phyloP scores from a whole-genome alignment of 2,329 filamentous ascomycete species.

The Scedosporium aurantiacum region DNA sequence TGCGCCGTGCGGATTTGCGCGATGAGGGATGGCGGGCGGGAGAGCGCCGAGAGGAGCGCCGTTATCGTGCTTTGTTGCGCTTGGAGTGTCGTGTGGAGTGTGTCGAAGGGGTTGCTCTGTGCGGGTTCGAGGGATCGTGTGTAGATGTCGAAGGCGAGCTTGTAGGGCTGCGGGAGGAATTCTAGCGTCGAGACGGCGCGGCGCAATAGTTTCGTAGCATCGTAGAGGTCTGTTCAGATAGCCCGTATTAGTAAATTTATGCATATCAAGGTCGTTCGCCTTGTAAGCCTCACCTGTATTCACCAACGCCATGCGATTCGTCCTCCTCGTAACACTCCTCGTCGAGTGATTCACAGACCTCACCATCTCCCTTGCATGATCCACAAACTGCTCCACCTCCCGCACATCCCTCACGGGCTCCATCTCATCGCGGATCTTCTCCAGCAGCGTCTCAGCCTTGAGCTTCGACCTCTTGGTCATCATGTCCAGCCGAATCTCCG shows the following conservation, averaged over 20 bases:
- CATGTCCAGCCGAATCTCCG: slow-evolving; percentile 81
- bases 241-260: not conserved
- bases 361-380: slow-evolving; percentile 82
- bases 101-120: slow-evolving; percentile 61
- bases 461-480: slow-evolving; percentile 79
- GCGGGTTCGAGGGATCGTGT: slow-evolving; percentile 52
- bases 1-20: slow-evolving; percentile 62
- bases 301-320: slow-evolving; percentile 49
- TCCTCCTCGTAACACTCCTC: slow-evolving; percentile 68
- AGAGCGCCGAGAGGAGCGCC: slow-evolving; percentile 68
- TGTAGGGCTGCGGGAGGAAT: slow-evolving; percentile 59
- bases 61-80: slow-evolving; percentile 76
- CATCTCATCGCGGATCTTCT: slow-evolving; percentile 82
- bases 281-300: slow-evolving; percentile 8
- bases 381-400: slow-evolving; percentile 87
- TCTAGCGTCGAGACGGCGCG: slow-evolving; percentile 42
- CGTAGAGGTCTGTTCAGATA: slow-evolving; percentile 50
- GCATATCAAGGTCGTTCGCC: not conserved
- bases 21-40: slow-evolving; percentile 69
- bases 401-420: slow-evolving; percentile 71
- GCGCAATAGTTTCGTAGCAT: slow-evolving; percentile 47
- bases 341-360: slow-evolving; percentile 74
- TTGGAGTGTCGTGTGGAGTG: slow-evolving; percentile 65
- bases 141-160: slow-evolving; percentile 62
- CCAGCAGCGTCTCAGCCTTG: slow-evolving; percentile 72